These are phyloP conservation scores for Kwoniella dejecticola DNA, from an alignment of 768 basidiomycete species.

Conservation along the genomic window DNA sequence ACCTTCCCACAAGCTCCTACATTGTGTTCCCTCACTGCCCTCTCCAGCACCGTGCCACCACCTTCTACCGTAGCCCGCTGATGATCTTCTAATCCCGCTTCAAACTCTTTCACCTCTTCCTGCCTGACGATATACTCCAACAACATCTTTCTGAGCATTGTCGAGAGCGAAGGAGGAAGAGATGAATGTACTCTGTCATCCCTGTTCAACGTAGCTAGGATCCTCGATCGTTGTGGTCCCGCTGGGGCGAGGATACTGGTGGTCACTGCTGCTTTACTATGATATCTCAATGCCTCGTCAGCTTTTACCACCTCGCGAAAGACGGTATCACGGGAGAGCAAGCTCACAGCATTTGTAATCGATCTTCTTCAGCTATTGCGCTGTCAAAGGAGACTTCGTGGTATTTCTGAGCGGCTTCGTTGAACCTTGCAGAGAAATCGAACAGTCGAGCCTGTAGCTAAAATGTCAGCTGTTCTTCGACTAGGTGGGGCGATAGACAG, in stretches of 20 bases:
- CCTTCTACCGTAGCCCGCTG: constrained; percentile 89
- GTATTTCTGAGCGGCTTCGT: constrained; percentile 90
- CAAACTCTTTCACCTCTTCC: constrained; percentile 85
- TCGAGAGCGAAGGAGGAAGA: constrained; percentile 35
- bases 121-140: constrained; percentile 94
- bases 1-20: constrained; percentile 90
- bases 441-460: constrained; percentile 79
- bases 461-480: constrained; percentile 7
- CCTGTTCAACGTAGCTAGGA: constrained; percentile 87
- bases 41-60: constrained; percentile 91
- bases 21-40: constrained; percentile 99
- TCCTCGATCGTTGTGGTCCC: constrained; percentile 90
- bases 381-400: constrained; percentile 90
- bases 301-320: too few species aligned
- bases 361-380: constrained; percentile 91
- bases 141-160: constrained; percentile 94
- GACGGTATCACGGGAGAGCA: neutral
- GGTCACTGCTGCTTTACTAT: constrained; percentile 75
- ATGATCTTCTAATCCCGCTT: constrained; percentile 80
- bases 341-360: constrained; percentile 82
- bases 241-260: constrained; percentile 96
- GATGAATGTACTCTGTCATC: constrained; percentile 73
- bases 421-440: constrained; percentile 86
- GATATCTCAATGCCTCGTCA: neutral
- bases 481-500: neutral